Base-by-base conservation (phyloP, 148 eudicot species). In the Vaccinium darrowii region DNA sequence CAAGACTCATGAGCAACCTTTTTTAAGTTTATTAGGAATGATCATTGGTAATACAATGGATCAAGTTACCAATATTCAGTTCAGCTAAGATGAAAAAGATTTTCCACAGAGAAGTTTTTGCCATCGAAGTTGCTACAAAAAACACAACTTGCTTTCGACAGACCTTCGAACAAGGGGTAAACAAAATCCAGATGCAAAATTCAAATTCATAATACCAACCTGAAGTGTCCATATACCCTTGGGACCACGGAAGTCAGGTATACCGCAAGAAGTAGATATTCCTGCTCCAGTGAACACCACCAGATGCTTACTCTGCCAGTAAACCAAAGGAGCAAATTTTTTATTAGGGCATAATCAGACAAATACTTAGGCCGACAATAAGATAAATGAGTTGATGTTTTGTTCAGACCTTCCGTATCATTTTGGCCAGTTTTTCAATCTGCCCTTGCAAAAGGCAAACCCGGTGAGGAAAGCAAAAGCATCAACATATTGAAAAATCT, bases 161-260 rank as follows among this genome's bases (percentile, higher is more conserved):
- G 16, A 36, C n/a, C 25, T 57, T 80, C 52, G 19, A 36, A 80
- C 25, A 58, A 8, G 52, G 30, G 2, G 30, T 33, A 19, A 23
- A 57, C 1, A 8, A 62, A 58, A 47, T 58, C 39, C 72, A 80
- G 80, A 19, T 58, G 82, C 71, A 39, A 80, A 79, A 19, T 50
- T 15, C 43, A 80, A 36, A 18, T 47, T 49, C 47, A 74, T 43
- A 56, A 73, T 15, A 65, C 51, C 36, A 53, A 97, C 99, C 95
- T 97, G 98, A 93, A 97, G 99, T 39, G 99, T 97, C 99, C 99
- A 97, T 84, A 97, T 93, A 67, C 98, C 99, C 87, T 93, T 94
- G 75, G 98, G 99, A 84, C 99, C 99, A 69, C 99, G 96, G 88
- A 97, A 97, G 85, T 97, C 99, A 84, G 98, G 99, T 85, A 97